Evolutionary conservation across 768 basidiomycete species (phyloP), one percentile per base, ranked within the genome.

Genomic region (Hypholoma sublateritium): DNA sequence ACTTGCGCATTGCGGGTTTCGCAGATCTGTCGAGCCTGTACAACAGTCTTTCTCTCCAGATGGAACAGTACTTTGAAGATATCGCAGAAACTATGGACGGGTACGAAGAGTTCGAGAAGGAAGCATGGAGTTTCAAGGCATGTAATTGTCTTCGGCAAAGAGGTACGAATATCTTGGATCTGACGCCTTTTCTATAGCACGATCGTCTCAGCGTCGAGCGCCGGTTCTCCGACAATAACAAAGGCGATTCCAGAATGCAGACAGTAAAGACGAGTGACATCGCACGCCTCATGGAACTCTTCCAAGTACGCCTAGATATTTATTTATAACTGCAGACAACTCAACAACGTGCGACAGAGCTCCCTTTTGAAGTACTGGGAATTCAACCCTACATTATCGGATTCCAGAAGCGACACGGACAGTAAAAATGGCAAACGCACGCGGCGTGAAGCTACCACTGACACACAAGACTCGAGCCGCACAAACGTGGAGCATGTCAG

Each of bases 41-140:
- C 65, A 80, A 76, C 68, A 87, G 89, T 53, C 77, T 94, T 9
- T 88, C 87, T 61, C 81, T 83, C 42, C 90, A 91, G 67, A 89
- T 93, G 85, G 89, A 92, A 61, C 81, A 82, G 32, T 93, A 87
- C 65, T 93, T 92, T 57, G 84, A 85, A 62, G 78, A 78, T 45
- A 79, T 93, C 16, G 80, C 85, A 1, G 76, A 74, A 13, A 73
- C 73, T 47, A 74, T 81, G 67, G 78, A 79, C 17, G 91, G 91
- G 0, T 87, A 86, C 58, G 81, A 86, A 22, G 84, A 80, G 17
- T 92, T 92, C 59, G 84, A 86, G 70, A 88, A 76, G 66, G 90
- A 91, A 60, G 84, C 83, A 0, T 88, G 82, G 82, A 80, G 81
- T 32, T 93, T 93, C 80, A 93, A 89, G 80, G 90, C n/a, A n/a